Evolutionary conservation across 495 filamentous ascomycete genomes (phyloP).

Genomic region (Sporormia fimetaria): DNA sequence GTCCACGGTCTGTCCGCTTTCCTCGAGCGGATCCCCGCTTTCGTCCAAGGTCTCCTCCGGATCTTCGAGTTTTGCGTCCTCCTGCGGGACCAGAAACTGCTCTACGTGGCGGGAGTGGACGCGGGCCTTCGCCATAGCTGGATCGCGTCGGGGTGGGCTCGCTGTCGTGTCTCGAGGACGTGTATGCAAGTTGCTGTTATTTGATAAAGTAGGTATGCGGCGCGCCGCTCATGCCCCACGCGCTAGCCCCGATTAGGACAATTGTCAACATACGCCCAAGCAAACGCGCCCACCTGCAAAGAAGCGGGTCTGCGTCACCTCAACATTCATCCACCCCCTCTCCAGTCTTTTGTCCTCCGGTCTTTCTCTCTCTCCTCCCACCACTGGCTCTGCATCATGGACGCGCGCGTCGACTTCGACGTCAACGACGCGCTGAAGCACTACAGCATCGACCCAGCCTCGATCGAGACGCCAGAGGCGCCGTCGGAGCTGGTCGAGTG

Average conservation of each 20-base stretch:
- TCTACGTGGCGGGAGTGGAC: slow-evolving; percentile 26
- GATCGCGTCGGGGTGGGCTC: neutral
- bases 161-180: too few species aligned
- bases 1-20: slow-evolving; percentile 32
- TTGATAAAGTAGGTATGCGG: too few species aligned
- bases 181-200: slow-evolving; percentile 3
- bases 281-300: neutral
- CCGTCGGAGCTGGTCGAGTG: slow-evolving; percentile 76
- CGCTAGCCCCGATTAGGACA: slow-evolving; percentile 1
- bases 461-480: slow-evolving; percentile 77
- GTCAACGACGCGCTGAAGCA: slow-evolving; percentile 91
- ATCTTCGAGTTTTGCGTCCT: slow-evolving; percentile 30
- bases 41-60: slow-evolving; percentile 38
- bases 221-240: neutral
- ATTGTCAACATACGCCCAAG: neutral
- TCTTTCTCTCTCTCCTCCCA: slow-evolving; percentile 24
- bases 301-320: neutral
- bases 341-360: slow-evolving; percentile 10
- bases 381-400: slow-evolving; percentile 52
- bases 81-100: slow-evolving; percentile 35
- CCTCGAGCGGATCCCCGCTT: slow-evolving; percentile 32
- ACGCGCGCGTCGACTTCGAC: slow-evolving; percentile 63
- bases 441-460: slow-evolving; percentile 83
- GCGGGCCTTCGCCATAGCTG: slow-evolving; percentile 17
- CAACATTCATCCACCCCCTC: neutral